Base-by-base conservation (phyloP, 2,329 filamentous ascomycete genomes). In the Colletotrichum abscissum region DNA sequence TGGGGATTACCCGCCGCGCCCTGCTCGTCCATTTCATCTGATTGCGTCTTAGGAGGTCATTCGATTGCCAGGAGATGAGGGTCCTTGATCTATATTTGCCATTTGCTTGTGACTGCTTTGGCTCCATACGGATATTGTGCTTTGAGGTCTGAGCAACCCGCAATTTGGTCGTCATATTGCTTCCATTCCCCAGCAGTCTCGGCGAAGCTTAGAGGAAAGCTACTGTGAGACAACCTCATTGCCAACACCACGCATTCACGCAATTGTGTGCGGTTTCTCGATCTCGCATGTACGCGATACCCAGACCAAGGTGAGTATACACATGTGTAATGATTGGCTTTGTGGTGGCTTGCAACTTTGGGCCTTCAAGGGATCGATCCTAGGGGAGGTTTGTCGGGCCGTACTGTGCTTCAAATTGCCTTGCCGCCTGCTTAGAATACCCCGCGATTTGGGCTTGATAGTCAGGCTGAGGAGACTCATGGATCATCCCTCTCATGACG, bases 401-500 rank as follows among this genome's bases (percentile, higher is more conserved):
- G 35, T 14, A 30, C 14, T 35, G 57, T 33, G 12, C 8, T n/a
- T 30, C 33, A 58, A 42, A 14, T 19, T 35, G 33, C 33, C 11
- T 35, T 35, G 52, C 58, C 22, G 24, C 16, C 19, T 55, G 9
- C 42, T 38, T 16, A 46, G 19, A 72, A 26, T 8, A 33, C 65
- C 52, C 54, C 38, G 54, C 52, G 54, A 63, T 19, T 63, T 69
- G n/a, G 11, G 54, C 54, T 35, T 63, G 35, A 59, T 52, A 54
- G 42, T n/a, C 42, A 49, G 8, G 30, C 33, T 6, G 7, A 16
- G 14, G 26, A 4, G 33, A 42, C 33, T 59, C 58, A 64, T 72
- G 58, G 58, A 59, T 69, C 19, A 69, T 72, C 54, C 58, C 59
- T 63, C 52, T 58, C 33, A 12, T 14, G 12, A 63, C 52, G 58